Evolutionary conservation across 805 yeast genomes (phyloP).

Genomic region (Candida stauntonica): DNA sequence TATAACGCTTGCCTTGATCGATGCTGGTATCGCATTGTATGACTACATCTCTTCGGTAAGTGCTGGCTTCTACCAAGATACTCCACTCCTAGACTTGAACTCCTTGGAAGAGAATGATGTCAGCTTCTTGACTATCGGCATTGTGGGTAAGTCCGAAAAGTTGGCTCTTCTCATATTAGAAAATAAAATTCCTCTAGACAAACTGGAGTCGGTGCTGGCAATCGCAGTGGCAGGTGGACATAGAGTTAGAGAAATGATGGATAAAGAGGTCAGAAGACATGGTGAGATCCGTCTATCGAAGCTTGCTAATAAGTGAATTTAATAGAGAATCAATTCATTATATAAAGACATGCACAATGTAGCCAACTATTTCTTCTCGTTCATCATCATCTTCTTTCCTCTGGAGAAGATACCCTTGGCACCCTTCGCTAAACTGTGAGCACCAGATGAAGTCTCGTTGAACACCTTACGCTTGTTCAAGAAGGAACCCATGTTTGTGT

Average conservation of each 20-base stretch:
- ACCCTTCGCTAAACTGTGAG: constrained; percentile 49
- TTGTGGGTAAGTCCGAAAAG: constrained; percentile 78
- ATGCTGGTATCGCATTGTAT: constrained; percentile 92
- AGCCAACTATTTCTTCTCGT: constrained; percentile 8
- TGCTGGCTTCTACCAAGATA: constrained; percentile 74
- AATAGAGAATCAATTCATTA: too few relatives aligned
- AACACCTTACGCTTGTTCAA: constrained; percentile 46
- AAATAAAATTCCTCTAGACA: constrained; percentile 79
- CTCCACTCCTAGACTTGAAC: constrained; percentile 79
- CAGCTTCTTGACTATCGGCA: constrained; percentile 77
- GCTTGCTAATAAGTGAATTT: constrained; percentile 24
- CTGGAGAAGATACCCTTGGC: constrained; percentile 53
- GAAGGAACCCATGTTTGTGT: constrained; percentile 41
- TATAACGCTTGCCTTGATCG: constrained; percentile 81
- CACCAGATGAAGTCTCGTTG: constrained; percentile 45
- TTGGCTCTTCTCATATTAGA: constrained; percentile 74
- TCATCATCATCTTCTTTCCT: constrained; percentile 48
- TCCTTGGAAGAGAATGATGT: constrained; percentile 79
- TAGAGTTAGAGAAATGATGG: constrained; percentile 79
- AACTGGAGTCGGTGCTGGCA: constrained; percentile 68
- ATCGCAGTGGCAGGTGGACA: constrained; percentile 87
- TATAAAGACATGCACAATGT: neutral
- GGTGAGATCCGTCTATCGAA: constrained; percentile 57
- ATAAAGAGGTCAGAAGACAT: constrained; percentile 70
- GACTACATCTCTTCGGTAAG: constrained; percentile 82